A percentile compares a stretch with the other conserved stretches of the same genome.
Evolutionary conservation across 768 basidiomycete genomes (phyloP).

Genomic region (Glaciozyma antarctica): DNA sequence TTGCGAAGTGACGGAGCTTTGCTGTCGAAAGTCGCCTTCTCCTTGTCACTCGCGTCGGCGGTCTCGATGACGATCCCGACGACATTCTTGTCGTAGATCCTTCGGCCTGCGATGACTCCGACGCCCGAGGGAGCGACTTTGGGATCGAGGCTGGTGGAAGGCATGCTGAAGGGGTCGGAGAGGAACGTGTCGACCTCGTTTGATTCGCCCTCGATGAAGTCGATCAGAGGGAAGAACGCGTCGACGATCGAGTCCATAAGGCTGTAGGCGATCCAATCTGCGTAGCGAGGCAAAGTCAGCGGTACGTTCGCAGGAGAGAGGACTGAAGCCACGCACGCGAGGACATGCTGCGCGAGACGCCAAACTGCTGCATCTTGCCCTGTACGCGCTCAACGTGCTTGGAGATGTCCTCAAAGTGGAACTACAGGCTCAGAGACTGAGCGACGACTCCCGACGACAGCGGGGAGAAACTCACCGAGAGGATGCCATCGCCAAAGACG

Average conservation of each 20-base stretch:
- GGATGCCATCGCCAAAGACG: conserved; percentile 77
- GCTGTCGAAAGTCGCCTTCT: conserved; percentile 2
- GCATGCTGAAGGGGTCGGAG: conserved; percentile 40
- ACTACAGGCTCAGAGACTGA: conserved; percentile 44
- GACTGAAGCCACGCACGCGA: conserved; percentile 50
- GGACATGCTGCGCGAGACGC: conserved; percentile 57
- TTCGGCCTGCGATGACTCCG: conserved; percentile 15
- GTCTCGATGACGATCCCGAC: conserved; percentile 24
- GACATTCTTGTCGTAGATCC: conserved; percentile 19
- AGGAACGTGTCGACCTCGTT: conserved; percentile 65
- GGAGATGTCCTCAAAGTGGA: conserved; percentile 82
- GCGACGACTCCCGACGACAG: no score
- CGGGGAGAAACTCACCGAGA: conserved; percentile 40
- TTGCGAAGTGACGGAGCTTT: conserved; percentile 12
- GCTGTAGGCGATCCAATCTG: conserved; percentile 91
- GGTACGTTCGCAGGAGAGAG: background rate
- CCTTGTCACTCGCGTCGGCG: background rate
- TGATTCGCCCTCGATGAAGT: conserved; percentile 71
- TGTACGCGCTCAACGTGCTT: conserved; percentile 72
- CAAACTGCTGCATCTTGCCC: conserved; percentile 57
- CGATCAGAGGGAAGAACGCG: conserved; percentile 76
- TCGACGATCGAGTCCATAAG: conserved; percentile 89
- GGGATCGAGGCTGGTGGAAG: background rate
- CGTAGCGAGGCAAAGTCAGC: conserved; percentile 8
- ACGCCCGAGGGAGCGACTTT: conserved; percentile 16